A percentile compares a stretch with the other conserved stretches of the same genome.
Evolutionary conservation across 176 grass and related monocot species (phyloP).

Genomic region (Rhynchospora pubera): DNA sequence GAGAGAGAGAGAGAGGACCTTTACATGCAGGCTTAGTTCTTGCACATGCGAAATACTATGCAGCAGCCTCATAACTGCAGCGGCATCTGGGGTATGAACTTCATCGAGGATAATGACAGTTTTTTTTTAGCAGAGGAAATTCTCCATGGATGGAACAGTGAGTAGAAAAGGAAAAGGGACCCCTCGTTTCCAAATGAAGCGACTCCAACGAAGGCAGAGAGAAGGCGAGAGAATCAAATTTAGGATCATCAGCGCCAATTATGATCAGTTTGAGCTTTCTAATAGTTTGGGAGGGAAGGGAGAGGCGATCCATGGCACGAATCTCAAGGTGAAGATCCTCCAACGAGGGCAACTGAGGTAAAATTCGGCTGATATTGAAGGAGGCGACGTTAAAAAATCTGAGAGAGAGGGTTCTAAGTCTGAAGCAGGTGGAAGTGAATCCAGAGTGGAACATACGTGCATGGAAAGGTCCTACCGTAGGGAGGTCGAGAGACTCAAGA

Average conservation of each 20-base stretch:
- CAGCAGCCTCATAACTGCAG: neutral
- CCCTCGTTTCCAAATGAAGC: neutral
- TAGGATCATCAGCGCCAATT: neutral
- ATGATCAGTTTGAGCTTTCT: neutral
- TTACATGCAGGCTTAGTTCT: constrained; percentile 1
- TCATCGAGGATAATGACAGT: neutral
- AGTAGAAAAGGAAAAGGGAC: neutral
- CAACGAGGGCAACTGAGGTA: neutral
- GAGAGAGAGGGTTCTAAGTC: neutral
- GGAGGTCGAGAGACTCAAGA: neutral
- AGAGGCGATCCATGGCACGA: neutral
- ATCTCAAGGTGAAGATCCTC: neutral
- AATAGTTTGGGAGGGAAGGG: neutral
- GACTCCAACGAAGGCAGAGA: neutral
- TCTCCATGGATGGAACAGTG: neutral
- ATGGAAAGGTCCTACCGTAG: neutral
- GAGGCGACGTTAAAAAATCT: neutral
- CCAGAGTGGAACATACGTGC: neutral
- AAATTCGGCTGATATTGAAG: neutral
- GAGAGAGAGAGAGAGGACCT: neutral
- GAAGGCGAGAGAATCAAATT: neutral
- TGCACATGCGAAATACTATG: neutral
- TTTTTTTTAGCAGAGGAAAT: neutral
- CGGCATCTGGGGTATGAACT: neutral
- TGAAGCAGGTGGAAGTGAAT: neutral